Base-by-base conservation (phyloP, 1,139 yeast species). In the Scheffersomyces insectosa region DNA sequence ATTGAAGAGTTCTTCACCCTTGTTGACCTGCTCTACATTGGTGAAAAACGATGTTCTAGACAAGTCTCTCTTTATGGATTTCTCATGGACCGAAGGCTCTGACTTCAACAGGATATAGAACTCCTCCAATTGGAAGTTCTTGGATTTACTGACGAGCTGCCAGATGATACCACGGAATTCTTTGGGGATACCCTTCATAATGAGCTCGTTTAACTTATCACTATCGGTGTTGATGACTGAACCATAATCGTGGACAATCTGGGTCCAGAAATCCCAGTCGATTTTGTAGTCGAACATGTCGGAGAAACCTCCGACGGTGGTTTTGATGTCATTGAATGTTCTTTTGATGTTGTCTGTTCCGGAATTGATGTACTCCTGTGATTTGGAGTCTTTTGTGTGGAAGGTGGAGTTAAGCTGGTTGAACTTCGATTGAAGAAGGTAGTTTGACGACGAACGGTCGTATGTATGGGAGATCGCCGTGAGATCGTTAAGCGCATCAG, bases 231-330 rank as follows among this genome's bases (percentile, higher is more conserved):
- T 70, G 2, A 89, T 89, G n/a, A 86, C 83, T 1, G 67, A 59
- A 28, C 82, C 74, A 58, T 88, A 90, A 59, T 87, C 85, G 50
- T 84, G 81, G 7, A 89, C 89, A 12, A 90, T 87, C 33, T 72
- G 72, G 5, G 89, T 80, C 98, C 98, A 93, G 58, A 88, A 85
- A 38, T 85, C 88, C 97, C 97, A 90, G 60, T 88, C 91, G 36
- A 60, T 68, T 38, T 63, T 57, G 50, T 65, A 60, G 25, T 77
- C 71, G 37, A 69, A 57, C 52, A 69, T 56, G 39, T 72, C 68
- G 40, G 67, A 59, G 51, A 75, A 62, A 12, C 74, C 71, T 13
- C 77, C 80, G 23, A 70, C 72, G 28, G 78, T 75, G 40, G 66
- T 70, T 43, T 75, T 76, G 42, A 78, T 68, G 43, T 77, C 72